phyloP scores from a whole-genome alignment of 768 basidiomycete genomes.

The Leccinellum luteum region DNA sequence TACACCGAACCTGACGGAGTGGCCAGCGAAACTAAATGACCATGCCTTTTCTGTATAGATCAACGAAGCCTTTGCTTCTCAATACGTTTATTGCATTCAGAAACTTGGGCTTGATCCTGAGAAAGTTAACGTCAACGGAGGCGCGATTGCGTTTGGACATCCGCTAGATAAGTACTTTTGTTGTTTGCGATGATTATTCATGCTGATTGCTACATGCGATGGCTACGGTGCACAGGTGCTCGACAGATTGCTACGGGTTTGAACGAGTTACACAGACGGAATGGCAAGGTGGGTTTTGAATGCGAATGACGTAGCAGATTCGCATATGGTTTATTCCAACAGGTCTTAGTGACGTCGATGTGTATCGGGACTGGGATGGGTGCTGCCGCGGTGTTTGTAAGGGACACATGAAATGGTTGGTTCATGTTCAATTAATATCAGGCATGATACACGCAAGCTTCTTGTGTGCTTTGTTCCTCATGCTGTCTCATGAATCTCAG shows the following conservation, averaged over 20 bases:
- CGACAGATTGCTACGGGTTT: conserved; percentile 85
- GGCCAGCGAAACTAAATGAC: background rate
- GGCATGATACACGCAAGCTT: background rate
- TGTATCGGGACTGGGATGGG: conserved; percentile 92
- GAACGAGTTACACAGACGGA: conserved; percentile 64
- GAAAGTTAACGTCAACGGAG: conserved; percentile 87
- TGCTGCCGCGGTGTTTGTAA: conserved; percentile 74
- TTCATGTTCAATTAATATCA: background rate
- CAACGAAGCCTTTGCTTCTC: conserved; percentile 90
- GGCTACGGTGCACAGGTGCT: conserved; percentile 75
- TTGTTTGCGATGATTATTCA: background rate
- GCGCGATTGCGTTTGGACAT: conserved; percentile 85
- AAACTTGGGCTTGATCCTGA: conserved; percentile 57
- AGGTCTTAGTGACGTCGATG: conserved; percentile 87
- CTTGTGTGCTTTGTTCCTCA: background rate
- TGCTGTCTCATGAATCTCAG: background rate
- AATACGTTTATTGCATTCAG: conserved; percentile 72
- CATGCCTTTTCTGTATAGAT: conserved; percentile 45
- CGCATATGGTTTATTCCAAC: background rate
- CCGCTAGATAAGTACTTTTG: conserved; percentile 64
- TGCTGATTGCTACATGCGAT: conserved; percentile 14
- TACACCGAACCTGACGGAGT: conserved; percentile 19
- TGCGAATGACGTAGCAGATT: background rate
- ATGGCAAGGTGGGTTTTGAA: conserved; percentile 51
- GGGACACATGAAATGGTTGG: conserved; percentile 36